Evolutionary conservation across 805 yeast genomes (phyloP).

Genomic region (Cyberlindnera xylosilytica): DNA sequence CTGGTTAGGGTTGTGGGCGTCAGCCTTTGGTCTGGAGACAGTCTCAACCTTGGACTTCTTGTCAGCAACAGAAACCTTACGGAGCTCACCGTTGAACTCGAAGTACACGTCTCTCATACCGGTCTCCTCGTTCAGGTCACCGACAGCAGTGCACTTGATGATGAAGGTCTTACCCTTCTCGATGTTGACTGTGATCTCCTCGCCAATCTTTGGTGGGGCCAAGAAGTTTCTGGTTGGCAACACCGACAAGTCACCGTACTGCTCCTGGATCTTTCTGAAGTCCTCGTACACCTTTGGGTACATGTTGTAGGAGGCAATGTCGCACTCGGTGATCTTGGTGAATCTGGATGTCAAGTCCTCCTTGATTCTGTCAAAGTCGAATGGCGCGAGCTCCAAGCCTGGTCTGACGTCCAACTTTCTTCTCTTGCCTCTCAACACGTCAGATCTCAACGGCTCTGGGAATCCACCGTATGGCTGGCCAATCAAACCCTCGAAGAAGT

Average conservation of each 20-base stretch:
- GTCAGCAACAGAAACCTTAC: conserved; percentile 91
- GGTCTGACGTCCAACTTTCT: conserved; percentile 87
- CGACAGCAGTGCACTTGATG: conserved; percentile 87
- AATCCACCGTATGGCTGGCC: conserved; percentile 99
- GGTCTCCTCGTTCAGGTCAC: conserved; percentile 78
- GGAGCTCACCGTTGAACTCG: conserved; percentile 97
- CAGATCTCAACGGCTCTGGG: conserved; percentile 98
- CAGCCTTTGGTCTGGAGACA: conserved; percentile 87
- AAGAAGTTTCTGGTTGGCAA: conserved; percentile 91
- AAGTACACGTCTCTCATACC: conserved; percentile 96
- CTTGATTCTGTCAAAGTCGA: conserved; percentile 69
- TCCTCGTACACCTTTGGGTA: conserved; percentile 96
- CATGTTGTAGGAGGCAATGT: conserved; percentile 95
- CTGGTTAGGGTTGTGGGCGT: conserved; percentile 79
- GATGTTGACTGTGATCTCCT: conserved; percentile 84
- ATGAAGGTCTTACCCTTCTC: conserved; percentile 94
- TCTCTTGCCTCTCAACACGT: conserved; percentile 88
- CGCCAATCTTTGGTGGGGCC: conserved; percentile 82
- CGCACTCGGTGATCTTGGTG: conserved; percentile 78
- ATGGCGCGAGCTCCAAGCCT: conserved; percentile 84
- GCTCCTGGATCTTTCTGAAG: conserved; percentile 67
- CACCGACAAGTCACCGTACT: conserved; percentile 90
- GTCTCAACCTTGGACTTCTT: conserved; percentile 82
- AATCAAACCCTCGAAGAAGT: conserved; percentile 98
- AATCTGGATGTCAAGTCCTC: conserved; percentile 74